These are phyloP conservation scores for Pythium myriotylum DNA, from an alignment of 352 stramenopile genomes.

Conservation along the genomic window DNA sequence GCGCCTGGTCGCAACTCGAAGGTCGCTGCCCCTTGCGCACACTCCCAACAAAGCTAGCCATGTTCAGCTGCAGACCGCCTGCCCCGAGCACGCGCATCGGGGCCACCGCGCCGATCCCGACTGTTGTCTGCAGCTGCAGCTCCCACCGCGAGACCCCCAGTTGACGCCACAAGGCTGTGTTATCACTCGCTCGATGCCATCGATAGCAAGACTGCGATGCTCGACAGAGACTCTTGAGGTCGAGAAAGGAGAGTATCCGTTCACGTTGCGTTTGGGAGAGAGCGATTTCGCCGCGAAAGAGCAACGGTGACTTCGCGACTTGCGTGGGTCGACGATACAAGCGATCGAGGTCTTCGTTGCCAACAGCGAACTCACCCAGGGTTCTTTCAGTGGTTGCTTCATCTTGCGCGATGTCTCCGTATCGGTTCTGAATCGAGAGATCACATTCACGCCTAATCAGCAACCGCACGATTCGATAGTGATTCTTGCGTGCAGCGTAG, in stretches of 20 bases:
- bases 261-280: conserved; percentile 59
- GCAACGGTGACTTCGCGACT: background rate
- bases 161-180: conserved; percentile 55
- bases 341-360: conserved; percentile 50
- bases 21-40: conserved; percentile 17
- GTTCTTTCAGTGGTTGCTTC: conserved; percentile 61
- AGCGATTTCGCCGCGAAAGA: conserved; percentile 21
- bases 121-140: conserved; percentile 52
- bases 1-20: conserved; percentile 21
- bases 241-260: conserved; percentile 62
- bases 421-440: conserved; percentile 50
- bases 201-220: conserved; percentile 65
- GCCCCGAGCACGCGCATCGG: conserved; percentile 35
- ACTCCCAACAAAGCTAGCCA: conserved; percentile 8
- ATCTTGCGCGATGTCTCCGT: conserved; percentile 70
- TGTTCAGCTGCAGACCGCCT: conserved; percentile 21
- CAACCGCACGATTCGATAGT: conserved; percentile 61
- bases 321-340: conserved; percentile 15
- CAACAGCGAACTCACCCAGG: conserved; percentile 48
- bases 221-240: conserved; percentile 59
- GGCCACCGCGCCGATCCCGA: conserved; percentile 52
- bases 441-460: conserved; percentile 72
- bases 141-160: conserved; percentile 76
- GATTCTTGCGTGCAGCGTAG: conserved; percentile 69
- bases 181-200: conserved; percentile 78